Base-by-base conservation (phyloP, 2,329 filamentous ascomycete genomes). In the Simplicillium aogashimaense region DNA sequence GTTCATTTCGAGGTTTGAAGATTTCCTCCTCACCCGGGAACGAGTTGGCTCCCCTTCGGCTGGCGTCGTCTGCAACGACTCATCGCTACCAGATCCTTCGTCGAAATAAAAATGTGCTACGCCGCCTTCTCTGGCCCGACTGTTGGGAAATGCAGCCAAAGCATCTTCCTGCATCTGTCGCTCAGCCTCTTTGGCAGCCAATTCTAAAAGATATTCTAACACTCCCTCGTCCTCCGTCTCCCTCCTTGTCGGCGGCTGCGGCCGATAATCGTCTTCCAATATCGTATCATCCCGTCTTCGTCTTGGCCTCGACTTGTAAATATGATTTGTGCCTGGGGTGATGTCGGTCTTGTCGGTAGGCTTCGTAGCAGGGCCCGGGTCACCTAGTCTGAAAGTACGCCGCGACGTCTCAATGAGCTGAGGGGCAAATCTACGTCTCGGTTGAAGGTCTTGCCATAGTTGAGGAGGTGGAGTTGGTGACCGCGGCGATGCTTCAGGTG, bases 331-430 rank as follows among this genome's bases (percentile, higher is more conserved):
- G 49, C 77, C 78, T 30, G 78, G 76, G 0, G 75, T 77, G 41
- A 80, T 81, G 53, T 87, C 82, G 29, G 83, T 87, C 63, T 81
- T 85, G 61, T 85, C 79, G 43, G 74, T 72, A 10, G 74, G 77
- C 40, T 69, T 70, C 16, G 79, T 76, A 25, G 79, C 75, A 15
- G 79, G 78, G 6, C 70, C 71, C 1, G 70, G 59, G 50, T 87
- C 81, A 15, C 78, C 78, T 13, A 74, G 74, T 52, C 78, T 78
- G 46, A 83, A 77, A 29, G 79, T 78, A 39, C 87, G 73, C 50
- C 79, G 77, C 4, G 83, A 83, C 3, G 85, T 89, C 59, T 90
- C 86, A 45, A 94, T 81, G 41, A 94, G 67, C 52, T 90, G 82
- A 11, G 87, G 87, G 25, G 81, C 74, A 57, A 94, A 94, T 44